Base-by-base conservation (phyloP, 2,329 filamentous ascomycete genomes). In the Sporothrix brasiliensis region DNA sequence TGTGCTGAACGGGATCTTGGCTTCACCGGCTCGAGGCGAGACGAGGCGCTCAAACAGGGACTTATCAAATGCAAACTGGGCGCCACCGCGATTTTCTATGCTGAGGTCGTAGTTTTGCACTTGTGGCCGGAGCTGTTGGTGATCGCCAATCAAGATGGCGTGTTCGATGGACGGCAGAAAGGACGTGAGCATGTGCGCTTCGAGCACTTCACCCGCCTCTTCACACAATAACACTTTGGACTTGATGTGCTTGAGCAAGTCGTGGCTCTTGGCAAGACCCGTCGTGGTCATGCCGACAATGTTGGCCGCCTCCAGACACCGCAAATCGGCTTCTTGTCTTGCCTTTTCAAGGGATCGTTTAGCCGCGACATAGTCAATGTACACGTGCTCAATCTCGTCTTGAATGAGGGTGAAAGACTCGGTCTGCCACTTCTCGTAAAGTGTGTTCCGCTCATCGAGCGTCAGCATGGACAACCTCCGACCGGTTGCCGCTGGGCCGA, bases 161-260 rank as follows among this genome's bases (percentile, higher is more conserved):
- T 92, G 89, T 75, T 91, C 83, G 0, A 90, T 76, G 0, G 83
- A 83, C 0, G 88, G 88, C 0, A 89, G 79, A 4, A 91, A 76
- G 0, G 88, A 83, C 0, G 87, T 86, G 0, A 91, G 76, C 2
- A 86, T 79, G 71, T 91, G 88, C 0, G 86, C 81, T 76, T 92
- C 90, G 44, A 91, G 80, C 0, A 92, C 86, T 72, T 92, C 89
- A 0, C 85, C 89, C 1, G 89, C 89, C 75, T 92, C 89, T 76
- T 92, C 89, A 47, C 87, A 90, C 0, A 92, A 76, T 19, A 92
- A 76, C 0, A 90, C 83, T 72, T 89, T 89, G 44, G 80, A 79
- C 7, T 78, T 75, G 1, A 89, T 71, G 9, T 81, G 80, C 9
- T 82, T 80, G 0, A 91, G 78, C 0, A 86, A 73, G 0, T 81